These are phyloP conservation scores for Neurospora africana DNA, from an alignment of 495 filamentous ascomycete species.

Conservation along the genomic window DNA sequence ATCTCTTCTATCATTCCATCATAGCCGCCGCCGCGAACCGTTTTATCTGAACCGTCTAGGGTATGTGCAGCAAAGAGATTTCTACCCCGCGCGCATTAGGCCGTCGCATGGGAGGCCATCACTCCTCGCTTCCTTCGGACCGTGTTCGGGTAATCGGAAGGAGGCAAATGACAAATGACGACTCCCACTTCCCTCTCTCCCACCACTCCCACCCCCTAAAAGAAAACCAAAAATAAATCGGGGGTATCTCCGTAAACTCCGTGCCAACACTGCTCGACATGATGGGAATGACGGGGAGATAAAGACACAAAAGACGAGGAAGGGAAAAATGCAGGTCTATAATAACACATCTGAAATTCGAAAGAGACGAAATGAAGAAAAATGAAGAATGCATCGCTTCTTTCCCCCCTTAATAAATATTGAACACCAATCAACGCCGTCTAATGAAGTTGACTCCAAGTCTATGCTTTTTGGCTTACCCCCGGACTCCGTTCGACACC, in stretches of 20 bases:
- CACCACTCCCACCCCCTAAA: background rate
- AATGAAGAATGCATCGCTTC: conserved; percentile 1
- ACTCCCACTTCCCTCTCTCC: background rate
- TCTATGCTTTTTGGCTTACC: background rate
- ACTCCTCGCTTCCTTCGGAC: background rate
- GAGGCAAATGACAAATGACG: background rate
- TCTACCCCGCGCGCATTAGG: background rate
- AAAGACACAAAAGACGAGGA: background rate
- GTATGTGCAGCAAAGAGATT: background rate
- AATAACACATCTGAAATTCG: background rate
- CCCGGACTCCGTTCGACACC: background rate
- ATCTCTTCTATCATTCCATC: background rate
- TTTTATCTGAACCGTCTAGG: background rate
- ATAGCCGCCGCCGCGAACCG: background rate
- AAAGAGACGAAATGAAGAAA: background rate
- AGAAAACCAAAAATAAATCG: background rate
- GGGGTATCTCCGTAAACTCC: background rate
- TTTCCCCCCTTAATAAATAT: background rate
- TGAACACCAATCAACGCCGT: background rate
- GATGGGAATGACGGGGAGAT: background rate
- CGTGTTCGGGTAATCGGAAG: background rate
- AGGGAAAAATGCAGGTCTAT: background rate
- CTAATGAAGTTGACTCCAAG: background rate
- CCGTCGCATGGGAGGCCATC: background rate
- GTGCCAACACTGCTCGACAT: background rate